phyloP scores from a whole-genome alignment of 225 moss, liverwort and hornwort species.

The Anthoceros angustus region DNA sequence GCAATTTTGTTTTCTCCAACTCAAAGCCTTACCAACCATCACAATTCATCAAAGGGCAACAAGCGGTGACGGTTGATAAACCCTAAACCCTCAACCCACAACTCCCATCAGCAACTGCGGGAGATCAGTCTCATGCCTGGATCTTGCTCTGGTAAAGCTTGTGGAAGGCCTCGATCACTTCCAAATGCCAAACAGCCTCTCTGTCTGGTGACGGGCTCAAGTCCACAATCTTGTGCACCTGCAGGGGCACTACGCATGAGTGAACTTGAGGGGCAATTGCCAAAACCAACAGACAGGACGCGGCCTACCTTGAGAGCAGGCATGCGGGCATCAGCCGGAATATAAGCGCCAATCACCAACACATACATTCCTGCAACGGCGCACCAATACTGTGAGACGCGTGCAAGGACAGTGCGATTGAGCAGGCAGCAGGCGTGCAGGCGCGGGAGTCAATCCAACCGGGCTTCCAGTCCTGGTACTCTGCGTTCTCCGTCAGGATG shows the following conservation, averaged over 20 bases:
- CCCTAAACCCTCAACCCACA: too few relatives aligned
- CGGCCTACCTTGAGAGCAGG: constrained; percentile 27
- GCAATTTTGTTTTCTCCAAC: too few relatives aligned
- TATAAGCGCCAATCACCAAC: constrained; percentile 40
- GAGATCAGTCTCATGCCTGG: background rate
- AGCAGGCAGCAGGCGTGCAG: background rate
- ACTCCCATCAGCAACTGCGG: too few relatives aligned
- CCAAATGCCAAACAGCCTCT: constrained; percentile 72
- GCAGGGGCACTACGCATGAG: constrained; percentile 9
- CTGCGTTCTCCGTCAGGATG: constrained; percentile 18
- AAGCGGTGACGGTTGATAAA: too few relatives aligned
- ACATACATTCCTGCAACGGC: constrained; percentile 37
- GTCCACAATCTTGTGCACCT: constrained; percentile 92
- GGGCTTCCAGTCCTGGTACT: constrained; percentile 32
- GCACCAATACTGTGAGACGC: background rate
- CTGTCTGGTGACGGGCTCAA: constrained; percentile 44
- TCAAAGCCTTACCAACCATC: too few relatives aligned
- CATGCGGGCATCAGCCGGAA: constrained; percentile 16
- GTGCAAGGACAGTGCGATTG: background rate
- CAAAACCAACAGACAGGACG: background rate
- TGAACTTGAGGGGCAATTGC: too few relatives aligned
- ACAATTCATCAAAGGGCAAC: too few relatives aligned
- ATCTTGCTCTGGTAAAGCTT: constrained; percentile 47
- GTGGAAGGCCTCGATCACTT: constrained; percentile 62
- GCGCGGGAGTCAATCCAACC: constrained; percentile 12